A percentile compares a stretch with the other conserved stretches of the same genome.
Evolutionary conservation across 805 yeast genomes (phyloP).

Genomic region (Myxozyma monticola): DNA sequence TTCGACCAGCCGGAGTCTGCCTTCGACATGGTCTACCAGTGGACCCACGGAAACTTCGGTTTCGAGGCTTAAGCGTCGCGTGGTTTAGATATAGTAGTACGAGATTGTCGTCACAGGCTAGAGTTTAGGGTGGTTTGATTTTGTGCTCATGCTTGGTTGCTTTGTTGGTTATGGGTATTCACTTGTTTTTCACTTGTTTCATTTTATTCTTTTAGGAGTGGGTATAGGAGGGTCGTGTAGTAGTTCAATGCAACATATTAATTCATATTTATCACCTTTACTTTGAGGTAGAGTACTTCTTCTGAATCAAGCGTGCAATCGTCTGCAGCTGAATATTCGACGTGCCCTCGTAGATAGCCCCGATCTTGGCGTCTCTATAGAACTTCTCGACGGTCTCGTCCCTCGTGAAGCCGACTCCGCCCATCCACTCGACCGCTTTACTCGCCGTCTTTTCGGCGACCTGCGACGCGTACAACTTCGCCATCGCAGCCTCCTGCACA

Average conservation of each 20-base stretch:
- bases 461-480: constrained; percentile 45
- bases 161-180: not conserved
- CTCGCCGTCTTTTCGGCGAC: constrained; percentile 45
- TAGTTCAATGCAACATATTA: too few species aligned
- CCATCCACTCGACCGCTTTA: constrained; percentile 50
- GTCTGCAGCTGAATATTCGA: constrained; percentile 48
- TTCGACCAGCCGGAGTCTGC: constrained; percentile 79
- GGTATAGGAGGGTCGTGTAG: too few species aligned
- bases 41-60: constrained; percentile 68
- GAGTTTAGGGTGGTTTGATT: too few species aligned
- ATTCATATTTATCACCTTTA: too few species aligned
- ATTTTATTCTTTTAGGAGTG: not conserved
- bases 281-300: constrained; percentile 33
- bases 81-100: not conserved
- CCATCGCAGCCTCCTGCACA: constrained; percentile 49
- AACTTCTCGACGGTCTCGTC: constrained; percentile 47
- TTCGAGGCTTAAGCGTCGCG: constrained; percentile 8
- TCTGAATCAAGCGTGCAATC: constrained; percentile 45
- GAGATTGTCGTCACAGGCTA: too few species aligned
- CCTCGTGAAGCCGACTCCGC: constrained; percentile 49
- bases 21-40: constrained; percentile 78
- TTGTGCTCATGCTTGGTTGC: not conserved
- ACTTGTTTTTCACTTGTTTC: not conserved
- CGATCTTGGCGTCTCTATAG: constrained; percentile 48
- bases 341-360: constrained; percentile 49